Evolutionary conservation across 371 early-diverging fungal species (phyloP).

Genomic region (Rhizomucor pusillus): DNA sequence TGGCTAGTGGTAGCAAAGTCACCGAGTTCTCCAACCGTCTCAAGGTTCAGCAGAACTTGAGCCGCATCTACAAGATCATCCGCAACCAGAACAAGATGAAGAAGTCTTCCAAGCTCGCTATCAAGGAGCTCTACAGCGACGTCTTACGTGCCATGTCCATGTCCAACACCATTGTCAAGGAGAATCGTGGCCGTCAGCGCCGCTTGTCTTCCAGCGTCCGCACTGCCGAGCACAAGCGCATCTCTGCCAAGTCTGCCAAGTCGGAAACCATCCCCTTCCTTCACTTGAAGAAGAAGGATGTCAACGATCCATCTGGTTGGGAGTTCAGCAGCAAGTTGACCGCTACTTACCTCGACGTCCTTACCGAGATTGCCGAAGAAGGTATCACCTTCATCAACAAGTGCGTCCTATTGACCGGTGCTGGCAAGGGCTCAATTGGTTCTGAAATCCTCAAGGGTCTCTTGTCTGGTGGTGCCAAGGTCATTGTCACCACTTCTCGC

Average conservation of each 20-base stretch:
- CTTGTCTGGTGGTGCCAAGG: conserved; percentile 88
- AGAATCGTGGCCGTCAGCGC: conserved; percentile 49
- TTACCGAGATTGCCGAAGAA: conserved; percentile 67
- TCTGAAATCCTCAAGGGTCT: conserved; percentile 84
- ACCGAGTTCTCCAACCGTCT: conserved; percentile 70
- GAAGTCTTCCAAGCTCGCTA: conserved; percentile 68
- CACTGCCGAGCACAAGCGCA: conserved; percentile 43
- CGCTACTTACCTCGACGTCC: conserved; percentile 69
- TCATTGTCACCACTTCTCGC: conserved; percentile 91
- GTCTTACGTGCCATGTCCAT: conserved; percentile 74
- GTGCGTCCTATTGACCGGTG: conserved; percentile 89
- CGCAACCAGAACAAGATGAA: conserved; percentile 73
- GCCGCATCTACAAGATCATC: conserved; percentile 77
- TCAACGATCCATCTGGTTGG: conserved; percentile 63
- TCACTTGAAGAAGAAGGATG: conserved; percentile 69
- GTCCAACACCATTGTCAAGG: conserved; percentile 65
- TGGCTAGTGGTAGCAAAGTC: conserved; percentile 70
- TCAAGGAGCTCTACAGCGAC: conserved; percentile 71
- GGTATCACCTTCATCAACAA: conserved; percentile 83
- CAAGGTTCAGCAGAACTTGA: conserved; percentile 76
- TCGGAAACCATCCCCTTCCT: conserved; percentile 79
- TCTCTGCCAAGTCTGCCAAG: conserved; percentile 48
- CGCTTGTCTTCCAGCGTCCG: conserved; percentile 49
- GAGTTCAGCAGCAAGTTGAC: conserved; percentile 75
- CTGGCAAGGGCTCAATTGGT: conserved; percentile 92